These are phyloP conservation scores for Erythrophleum ivorense DNA, from an alignment of 331 rosid species.

Conservation along the genomic window DNA sequence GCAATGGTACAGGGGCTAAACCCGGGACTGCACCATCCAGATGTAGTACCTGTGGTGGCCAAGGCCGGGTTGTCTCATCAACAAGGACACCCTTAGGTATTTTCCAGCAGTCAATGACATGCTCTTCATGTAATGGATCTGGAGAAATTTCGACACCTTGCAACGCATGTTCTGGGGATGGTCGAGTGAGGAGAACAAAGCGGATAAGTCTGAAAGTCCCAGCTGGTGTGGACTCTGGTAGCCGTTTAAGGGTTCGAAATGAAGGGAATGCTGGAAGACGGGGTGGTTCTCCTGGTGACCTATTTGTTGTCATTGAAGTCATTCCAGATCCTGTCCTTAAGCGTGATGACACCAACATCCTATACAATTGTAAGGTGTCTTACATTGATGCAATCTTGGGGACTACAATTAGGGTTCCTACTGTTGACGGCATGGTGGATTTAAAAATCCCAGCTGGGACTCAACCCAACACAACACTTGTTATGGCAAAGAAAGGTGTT, in stretches of 20 bases:
- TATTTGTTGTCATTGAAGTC: conserved; percentile 87
- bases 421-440: conserved; percentile 95
- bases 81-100: conserved; percentile 95
- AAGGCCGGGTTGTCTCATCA: conserved; percentile 88
- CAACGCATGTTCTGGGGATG: conserved; percentile 92
- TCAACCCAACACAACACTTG: conserved; percentile 94
- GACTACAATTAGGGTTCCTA: conserved; percentile 85
- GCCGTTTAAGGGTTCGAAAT: conserved; percentile 92
- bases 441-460: conserved; percentile 92
- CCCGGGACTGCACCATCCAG: conserved; percentile 85
- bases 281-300: conserved; percentile 92
- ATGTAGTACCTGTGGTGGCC: conserved; percentile 94
- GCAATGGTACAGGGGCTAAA: conserved; percentile 94
- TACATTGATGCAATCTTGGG: conserved; percentile 92
- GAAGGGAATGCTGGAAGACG: conserved; percentile 94
- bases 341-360: conserved; percentile 88
- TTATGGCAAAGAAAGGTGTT: conserved; percentile 96
- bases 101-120: conserved; percentile 94
- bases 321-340: conserved; percentile 88
- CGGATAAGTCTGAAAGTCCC: conserved; percentile 95
- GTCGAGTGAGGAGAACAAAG: conserved; percentile 90
- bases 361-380: conserved; percentile 84
- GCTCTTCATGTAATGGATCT: conserved; percentile 87
- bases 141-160: conserved; percentile 94
- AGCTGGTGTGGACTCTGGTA: conserved; percentile 95